Base-by-base conservation (phyloP, 768 basidiomycete genomes). In the Calocybe indica region DNA sequence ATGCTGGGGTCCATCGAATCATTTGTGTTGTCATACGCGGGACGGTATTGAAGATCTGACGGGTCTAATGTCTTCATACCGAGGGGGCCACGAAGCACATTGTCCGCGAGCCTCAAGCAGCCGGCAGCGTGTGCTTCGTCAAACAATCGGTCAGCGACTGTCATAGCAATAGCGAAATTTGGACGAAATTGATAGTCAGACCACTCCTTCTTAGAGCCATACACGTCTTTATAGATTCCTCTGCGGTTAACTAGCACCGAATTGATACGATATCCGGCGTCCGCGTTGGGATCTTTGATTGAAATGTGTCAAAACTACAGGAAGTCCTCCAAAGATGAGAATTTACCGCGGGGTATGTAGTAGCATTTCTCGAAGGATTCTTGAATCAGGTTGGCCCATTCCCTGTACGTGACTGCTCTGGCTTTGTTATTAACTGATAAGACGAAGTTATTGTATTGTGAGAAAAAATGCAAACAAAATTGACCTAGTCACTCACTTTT, bases 211-310 rank as follows among this genome's bases (percentile, higher is more conserved):
- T 90, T 90, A 8, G 96, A 93, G 36, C 94, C 92, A 55, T 87
- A 87, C 6, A 98, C 92, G 62, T 99, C 96, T 74, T 99, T 99
- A 76, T 98, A 99, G 60, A 97, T 95, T 5, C 95, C 96, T 48
- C 96, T 78, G 10, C 92, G 84, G 61, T 92, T 88, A 51, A 96
- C 74, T 33, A 97, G 65, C 15, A 56, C 73, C 3, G 88, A 56
- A 58, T 90, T 72, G 56, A 96, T 64, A 46, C 75, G 74, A 69
- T 92, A 92, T 11, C 81, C 69, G 3, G 57, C 52, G 59, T 99
- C 95, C 22, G 88, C 78, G 8, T 69, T 59, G 1, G 83, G 75
- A 61, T 94, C 92, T 88, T 60, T 15, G 12, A 10, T 30, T 33
- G 28, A 56, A 15, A 54, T 46, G 15, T 41, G 13, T 49, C 22